Evolutionary conservation across 345 rosid species (phyloP).

Genomic region (Anastatica hierochuntica): DNA sequence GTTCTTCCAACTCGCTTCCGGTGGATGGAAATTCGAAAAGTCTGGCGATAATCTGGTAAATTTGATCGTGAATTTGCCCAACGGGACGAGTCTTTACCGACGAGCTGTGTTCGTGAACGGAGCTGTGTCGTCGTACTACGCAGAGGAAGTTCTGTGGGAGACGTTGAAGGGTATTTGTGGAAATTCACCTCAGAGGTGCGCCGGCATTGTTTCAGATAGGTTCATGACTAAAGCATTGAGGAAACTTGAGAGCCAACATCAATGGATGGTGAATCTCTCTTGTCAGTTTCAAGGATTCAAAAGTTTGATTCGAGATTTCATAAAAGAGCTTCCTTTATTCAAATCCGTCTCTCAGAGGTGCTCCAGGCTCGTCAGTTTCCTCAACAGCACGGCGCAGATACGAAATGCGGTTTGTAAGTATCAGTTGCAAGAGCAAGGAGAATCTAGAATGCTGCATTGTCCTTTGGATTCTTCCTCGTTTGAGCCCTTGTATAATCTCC

Average conservation of each 20-base stretch:
- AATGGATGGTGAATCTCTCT: slow-evolving; percentile 93
- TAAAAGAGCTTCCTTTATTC: slow-evolving; percentile 70
- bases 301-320: slow-evolving; percentile 60
- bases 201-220: slow-evolving; percentile 87
- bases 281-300: slow-evolving; percentile 85
- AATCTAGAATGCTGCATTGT: slow-evolving; percentile 47
- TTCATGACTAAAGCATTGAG: slow-evolving; percentile 72
- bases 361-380: slow-evolving; percentile 58
- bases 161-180: slow-evolving; percentile 71
- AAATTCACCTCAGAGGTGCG: slow-evolving; percentile 74
- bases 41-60: slow-evolving; percentile 52
- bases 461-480: slow-evolving; percentile 32
- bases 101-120: slow-evolving; percentile 66
- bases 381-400: slow-evolving; percentile 47
- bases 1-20: slow-evolving; percentile 90
- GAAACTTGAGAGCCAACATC: slow-evolving; percentile 77
- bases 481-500: slow-evolving; percentile 44
- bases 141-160: slow-evolving; percentile 92
- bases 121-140: slow-evolving; percentile 61
- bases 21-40: slow-evolving; percentile 66
- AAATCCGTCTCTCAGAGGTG: slow-evolving; percentile 53
- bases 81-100: slow-evolving; percentile 85
- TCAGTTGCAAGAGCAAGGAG: slow-evolving; percentile 80
- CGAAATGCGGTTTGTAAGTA: slow-evolving; percentile 58
- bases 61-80: slow-evolving; percentile 81